Conservation (phyloP, 2,329 filamentous ascomycete species). For the Fusarium sacchari region DNA sequence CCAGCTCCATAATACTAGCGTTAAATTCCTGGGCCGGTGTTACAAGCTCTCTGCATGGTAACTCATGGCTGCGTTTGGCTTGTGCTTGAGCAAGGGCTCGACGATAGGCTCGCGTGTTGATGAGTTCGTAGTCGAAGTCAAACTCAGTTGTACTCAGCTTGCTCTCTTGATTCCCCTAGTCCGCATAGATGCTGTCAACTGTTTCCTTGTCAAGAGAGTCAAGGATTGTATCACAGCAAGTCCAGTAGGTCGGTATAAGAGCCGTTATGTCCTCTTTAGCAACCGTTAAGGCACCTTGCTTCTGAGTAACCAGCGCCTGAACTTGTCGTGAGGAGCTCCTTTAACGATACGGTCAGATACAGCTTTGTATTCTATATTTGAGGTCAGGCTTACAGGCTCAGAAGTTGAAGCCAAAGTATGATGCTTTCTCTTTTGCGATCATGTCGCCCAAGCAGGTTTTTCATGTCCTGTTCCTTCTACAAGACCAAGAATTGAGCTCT, state of each 20-base stretch:
- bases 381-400: background rate
- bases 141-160: background rate
- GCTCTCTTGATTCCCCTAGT: rapidly evolving
- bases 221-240: too few relatives aligned
- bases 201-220: background rate
- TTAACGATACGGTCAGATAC: rapidly evolving
- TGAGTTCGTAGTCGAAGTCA: background rate
- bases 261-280: background rate
- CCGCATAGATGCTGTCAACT: background rate
- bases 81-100: background rate
- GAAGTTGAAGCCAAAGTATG: background rate
- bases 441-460: background rate
- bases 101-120: background rate
- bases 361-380: rapidly evolving
- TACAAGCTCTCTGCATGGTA: too few relatives aligned
- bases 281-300: rapidly evolving
- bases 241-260: background rate
- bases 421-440: background rate
- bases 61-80: rapidly evolving
- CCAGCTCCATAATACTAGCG: rapidly evolving
- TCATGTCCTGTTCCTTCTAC: rapidly evolving
- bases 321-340: background rate
- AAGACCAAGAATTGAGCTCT: rapidly evolving
- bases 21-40: rapidly evolving
- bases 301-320: background rate